Evolutionary conservation across 2,329 filamentous ascomycete genomes (phyloP).

Genomic region (Aplosporella prunicola): DNA sequence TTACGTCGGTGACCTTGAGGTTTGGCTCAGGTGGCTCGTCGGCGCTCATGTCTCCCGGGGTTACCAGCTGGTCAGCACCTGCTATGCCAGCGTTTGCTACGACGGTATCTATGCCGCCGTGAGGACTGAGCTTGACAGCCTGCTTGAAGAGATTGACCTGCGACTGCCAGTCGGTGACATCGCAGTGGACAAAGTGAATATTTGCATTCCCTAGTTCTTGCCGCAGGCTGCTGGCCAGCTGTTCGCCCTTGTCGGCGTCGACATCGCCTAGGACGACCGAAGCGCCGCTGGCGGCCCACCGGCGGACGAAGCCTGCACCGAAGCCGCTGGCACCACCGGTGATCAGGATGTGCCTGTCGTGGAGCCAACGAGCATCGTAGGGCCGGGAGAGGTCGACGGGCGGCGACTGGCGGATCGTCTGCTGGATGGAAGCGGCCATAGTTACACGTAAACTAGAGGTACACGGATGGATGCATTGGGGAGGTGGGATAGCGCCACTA

Average conservation of each 20-base stretch:
- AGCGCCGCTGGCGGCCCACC: conserved; percentile 36
- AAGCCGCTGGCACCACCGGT: conserved; percentile 33
- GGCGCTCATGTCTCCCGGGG: conserved; percentile 34
- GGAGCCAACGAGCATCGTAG: conserved; percentile 28
- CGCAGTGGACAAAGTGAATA: conserved; percentile 50
- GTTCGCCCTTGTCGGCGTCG: conserved; percentile 44
- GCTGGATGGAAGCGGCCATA: conserved; percentile 12
- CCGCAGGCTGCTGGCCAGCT: conserved; percentile 35
- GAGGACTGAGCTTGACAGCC: conserved; percentile 44
- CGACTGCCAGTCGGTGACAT: conserved; percentile 56
- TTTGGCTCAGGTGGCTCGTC: conserved; percentile 38
- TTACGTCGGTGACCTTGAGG: conserved; percentile 50
- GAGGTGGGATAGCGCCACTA: too few species aligned
- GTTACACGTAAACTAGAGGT: too few species aligned
- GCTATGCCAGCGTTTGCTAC: conserved; percentile 59
- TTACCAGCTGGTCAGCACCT: conserved; percentile 39
- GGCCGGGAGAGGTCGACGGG: conserved; percentile 27
- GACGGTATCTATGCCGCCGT: conserved; percentile 51
- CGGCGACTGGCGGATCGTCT: conserved; percentile 26
- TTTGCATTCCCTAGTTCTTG: conserved; percentile 26
- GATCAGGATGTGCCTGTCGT: conserved; percentile 28
- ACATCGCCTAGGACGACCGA: conserved; percentile 57
- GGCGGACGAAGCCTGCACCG: conserved; percentile 28
- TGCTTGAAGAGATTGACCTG: conserved; percentile 55
- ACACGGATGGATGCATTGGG: too few species aligned